These are phyloP conservation scores for Saccharomycopsis hybrid DNA, from an alignment of 1,139 yeast genomes.

Conservation along the genomic window DNA sequence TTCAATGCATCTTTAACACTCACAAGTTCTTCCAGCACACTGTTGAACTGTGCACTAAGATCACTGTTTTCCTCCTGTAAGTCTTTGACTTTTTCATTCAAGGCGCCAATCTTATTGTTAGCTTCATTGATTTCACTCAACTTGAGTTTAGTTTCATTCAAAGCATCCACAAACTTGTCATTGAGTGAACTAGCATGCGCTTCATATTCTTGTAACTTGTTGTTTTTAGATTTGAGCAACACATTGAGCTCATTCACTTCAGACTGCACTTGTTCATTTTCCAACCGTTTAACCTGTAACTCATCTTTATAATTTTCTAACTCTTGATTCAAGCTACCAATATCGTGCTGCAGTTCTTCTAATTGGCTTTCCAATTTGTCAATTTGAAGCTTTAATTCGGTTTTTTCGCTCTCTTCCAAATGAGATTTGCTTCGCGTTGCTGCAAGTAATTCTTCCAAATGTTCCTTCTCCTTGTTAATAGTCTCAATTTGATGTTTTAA, in stretches of 20 bases:
- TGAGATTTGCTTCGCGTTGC: conserved; percentile 25
- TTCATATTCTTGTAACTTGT: conserved; percentile 15
- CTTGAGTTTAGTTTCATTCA: conserved; percentile 16
- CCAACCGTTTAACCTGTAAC: conserved; percentile 5
- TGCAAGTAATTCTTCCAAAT: conserved; percentile 28
- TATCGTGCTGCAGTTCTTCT: conserved; percentile 22
- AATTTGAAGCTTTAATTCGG: conserved; percentile 30
- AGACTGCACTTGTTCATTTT: conserved; percentile 14
- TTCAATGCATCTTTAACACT: neutral
- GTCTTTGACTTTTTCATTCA: conserved; percentile 4
- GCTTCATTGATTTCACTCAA: conserved; percentile 12
- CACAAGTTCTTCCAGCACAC: conserved; percentile 1
- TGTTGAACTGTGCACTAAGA: neutral
- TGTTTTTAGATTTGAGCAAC: conserved; percentile 6
- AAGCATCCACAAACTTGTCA: conserved; percentile 12
- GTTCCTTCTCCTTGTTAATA: conserved; percentile 8
- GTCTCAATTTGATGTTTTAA: conserved; percentile 17
- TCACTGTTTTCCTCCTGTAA: conserved; percentile 3
- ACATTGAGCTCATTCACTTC: conserved; percentile 10
- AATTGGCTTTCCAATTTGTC: conserved; percentile 26
- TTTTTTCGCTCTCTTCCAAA: conserved; percentile 27
- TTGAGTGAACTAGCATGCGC: conserved; percentile 5
- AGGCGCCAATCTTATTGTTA: conserved; percentile 7
- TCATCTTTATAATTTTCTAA: conserved; percentile 9
- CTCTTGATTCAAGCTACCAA: conserved; percentile 3